Conservation (phyloP, 2,329 filamentous ascomycete species). For the Graphium sp. region DNA sequence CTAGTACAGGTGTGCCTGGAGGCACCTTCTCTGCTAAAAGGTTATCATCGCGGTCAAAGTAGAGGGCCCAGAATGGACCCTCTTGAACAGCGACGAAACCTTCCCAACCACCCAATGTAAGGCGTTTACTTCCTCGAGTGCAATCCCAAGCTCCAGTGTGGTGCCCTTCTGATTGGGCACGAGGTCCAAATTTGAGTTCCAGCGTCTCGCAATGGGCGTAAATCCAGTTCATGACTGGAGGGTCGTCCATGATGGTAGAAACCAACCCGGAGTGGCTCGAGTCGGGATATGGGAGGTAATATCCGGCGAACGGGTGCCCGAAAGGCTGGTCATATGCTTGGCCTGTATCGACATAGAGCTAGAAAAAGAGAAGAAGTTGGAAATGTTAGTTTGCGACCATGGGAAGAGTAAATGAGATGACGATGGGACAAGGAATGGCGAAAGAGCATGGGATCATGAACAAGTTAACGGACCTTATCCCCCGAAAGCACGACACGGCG, state of each 20-base stretch:
- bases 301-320: constrained; percentile 36
- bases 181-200: constrained; percentile 27
- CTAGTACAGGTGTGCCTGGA: constrained; percentile 28
- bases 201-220: constrained; percentile 26
- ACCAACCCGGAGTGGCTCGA: constrained; percentile 25
- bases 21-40: constrained; percentile 24
- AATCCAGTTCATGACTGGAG: constrained; percentile 33
- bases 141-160: constrained; percentile 32
- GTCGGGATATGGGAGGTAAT: constrained; percentile 41
- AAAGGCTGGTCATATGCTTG: constrained; percentile 11
- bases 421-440: constrained; percentile 8
- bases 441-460: constrained; percentile 2
- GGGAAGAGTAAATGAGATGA: constrained; percentile 8
- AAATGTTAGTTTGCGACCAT: constrained; percentile 1
- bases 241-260: constrained; percentile 27
- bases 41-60: constrained; percentile 29
- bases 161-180: constrained; percentile 21
- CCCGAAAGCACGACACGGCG: constrained; percentile 25
- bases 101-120: constrained; percentile 31
- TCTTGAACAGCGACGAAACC: constrained; percentile 30
- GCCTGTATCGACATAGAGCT: constrained; percentile 29
- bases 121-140: constrained; percentile 30
- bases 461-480: too few species aligned
- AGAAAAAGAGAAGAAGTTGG: background rate
- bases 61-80: constrained; percentile 24